phyloP scores from a whole-genome alignment of 306 rosid genomes.

The Cucurbita maxima region DNA sequence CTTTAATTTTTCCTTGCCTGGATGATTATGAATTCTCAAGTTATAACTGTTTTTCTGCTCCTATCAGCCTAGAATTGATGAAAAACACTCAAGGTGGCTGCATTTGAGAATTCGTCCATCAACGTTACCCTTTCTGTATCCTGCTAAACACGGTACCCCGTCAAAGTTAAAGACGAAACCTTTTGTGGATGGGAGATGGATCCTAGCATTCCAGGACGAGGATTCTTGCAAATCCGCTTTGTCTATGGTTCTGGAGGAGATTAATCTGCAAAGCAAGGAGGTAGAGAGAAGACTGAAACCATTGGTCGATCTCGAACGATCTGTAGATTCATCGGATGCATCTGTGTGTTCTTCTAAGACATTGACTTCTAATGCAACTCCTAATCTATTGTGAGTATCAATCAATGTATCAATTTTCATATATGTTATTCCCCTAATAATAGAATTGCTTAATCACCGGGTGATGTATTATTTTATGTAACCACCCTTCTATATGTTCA shows the following conservation, averaged over 20 bases:
- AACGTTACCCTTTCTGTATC: conserved; percentile 46
- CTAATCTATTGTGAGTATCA: conserved; percentile 20
- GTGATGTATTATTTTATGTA: conserved; percentile 26
- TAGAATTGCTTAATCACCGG: conserved; percentile 27
- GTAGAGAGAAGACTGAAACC: conserved; percentile 70
- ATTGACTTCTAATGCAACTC: conserved; percentile 20
- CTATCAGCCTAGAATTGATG: conserved; percentile 70
- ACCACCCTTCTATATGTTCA: conserved; percentile 34
- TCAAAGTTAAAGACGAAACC: conserved; percentile 30
- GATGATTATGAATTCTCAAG: neutral
- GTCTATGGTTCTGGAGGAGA: conserved; percentile 51
- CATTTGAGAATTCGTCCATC: conserved; percentile 78
- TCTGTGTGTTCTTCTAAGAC: conserved; percentile 15
- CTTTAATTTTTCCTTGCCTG: neutral
- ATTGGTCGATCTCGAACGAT: conserved; percentile 41
- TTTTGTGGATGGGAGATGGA: conserved; percentile 94
- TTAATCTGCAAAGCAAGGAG: conserved; percentile 36
- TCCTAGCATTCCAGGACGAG: conserved; percentile 70
- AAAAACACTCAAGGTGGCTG: conserved; percentile 64
- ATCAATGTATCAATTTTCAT: neutral
- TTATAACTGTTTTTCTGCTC: neutral
- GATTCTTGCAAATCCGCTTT: conserved; percentile 69
- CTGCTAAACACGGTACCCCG: conserved; percentile 24
- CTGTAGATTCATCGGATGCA: conserved; percentile 22
- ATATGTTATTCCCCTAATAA: conserved; percentile 8